phyloP scores from a whole-genome alignment of 108 stramenopile species.

The Cylindrotheca closterium region DNA sequence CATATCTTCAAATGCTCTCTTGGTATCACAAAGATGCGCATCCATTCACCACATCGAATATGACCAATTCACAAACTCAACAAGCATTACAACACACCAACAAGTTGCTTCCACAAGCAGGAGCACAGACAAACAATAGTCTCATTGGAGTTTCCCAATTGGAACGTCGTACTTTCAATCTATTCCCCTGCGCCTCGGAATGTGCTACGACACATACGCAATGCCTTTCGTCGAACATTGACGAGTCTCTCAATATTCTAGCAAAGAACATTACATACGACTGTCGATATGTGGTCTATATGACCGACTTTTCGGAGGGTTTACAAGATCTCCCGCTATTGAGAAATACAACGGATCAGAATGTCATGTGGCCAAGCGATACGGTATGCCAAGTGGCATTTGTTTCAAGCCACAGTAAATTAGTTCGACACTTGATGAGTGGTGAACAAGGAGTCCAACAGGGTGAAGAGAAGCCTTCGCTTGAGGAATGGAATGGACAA shows the following conservation, averaged over 20 bases:
- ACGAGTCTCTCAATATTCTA: constrained; percentile 38
- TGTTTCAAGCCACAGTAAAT: constrained; percentile 56
- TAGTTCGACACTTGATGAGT: constrained; percentile 33
- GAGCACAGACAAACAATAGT: neutral
- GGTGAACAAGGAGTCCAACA: no score
- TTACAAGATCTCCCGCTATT: constrained; percentile 42
- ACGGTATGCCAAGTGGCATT: constrained; percentile 69
- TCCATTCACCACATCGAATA: constrained; percentile 7
- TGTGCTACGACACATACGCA: constrained; percentile 34
- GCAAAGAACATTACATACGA: constrained; percentile 37
- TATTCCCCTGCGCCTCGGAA: constrained; percentile 49
- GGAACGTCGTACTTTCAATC: constrained; percentile 21
- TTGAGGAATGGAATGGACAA: constrained; percentile 45
- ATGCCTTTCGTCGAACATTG: constrained; percentile 35
- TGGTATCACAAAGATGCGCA: constrained; percentile 22
- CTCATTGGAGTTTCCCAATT: constrained; percentile 11
- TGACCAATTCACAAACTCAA: neutral
- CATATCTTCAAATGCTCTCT: constrained; percentile 14
- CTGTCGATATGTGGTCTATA: constrained; percentile 62
- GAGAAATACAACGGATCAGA: constrained; percentile 3
- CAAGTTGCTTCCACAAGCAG: neutral
- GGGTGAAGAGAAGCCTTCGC: constrained; percentile 1
- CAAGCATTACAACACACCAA: constrained; percentile 12
- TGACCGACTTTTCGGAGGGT: constrained; percentile 50
- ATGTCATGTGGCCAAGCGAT: constrained; percentile 30